Base-by-base conservation (phyloP, 2,329 filamentous ascomycete species). In the Bretziella fagacearum region DNA sequence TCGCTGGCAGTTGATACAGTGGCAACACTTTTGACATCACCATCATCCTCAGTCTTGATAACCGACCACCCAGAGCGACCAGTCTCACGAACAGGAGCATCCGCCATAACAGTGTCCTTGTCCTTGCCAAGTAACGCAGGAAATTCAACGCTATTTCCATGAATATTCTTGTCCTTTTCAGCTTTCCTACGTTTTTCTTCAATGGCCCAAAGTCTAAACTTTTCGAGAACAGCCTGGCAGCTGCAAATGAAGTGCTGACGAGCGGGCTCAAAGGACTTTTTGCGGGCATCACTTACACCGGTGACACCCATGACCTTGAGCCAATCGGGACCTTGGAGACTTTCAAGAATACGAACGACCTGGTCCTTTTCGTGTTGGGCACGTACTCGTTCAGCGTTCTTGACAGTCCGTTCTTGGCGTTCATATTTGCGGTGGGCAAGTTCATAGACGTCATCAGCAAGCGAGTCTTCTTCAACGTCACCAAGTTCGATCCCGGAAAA, bases 261-360 rank as follows among this genome's bases (percentile, higher is more conserved):
- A 52, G 91, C 91, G 2, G 81, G 78, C 61, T 94, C 85, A 61
- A 85, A 95, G 25, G 80, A 74, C 60, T 82, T 91, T 63, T 84
- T 89, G 57, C 84, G 84, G 18, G 77, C 77, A 57, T 95, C 87
- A 0, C 85, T 93, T 20, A 93, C 66, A 17, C 74, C 84, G 53
- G 78, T 89, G 27, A 96, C 81, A 22, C 89, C 91, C 77, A 98
- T 86, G 3, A 87, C 74, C 52, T 83, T 79, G 48, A 95, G 68
- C 91, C 91, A 98, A 61, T 96, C 91, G 49, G 83, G 84, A 2
- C 89, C 84, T 59, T 85, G 81, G 1, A 98, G 70, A 15, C 85
- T 85, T 46, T 91, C 85, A 5, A 95, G 69, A 13, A 80, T 61
- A 27, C 75, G 68, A 46, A 75, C 70, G 33, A 80, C 72, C 54